Evolutionary conservation across 768 basidiomycete genomes (phyloP).

Genomic region (Termitomyces sp.): DNA sequence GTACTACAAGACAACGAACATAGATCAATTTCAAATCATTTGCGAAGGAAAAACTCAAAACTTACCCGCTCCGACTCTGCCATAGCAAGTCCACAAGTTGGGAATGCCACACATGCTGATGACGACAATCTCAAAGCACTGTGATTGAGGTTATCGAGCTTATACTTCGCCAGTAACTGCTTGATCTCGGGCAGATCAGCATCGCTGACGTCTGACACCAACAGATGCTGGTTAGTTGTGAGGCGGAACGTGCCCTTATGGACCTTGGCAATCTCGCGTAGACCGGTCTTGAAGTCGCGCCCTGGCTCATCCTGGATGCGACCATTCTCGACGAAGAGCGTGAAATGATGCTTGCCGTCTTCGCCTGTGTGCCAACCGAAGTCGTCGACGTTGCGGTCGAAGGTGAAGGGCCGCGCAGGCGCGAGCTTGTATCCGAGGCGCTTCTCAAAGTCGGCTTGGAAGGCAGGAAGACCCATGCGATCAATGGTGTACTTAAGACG

Average conservation of each 20-base stretch:
- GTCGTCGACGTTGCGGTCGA: conserved; percentile 90
- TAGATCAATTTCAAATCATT: background rate
- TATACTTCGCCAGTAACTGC: conserved; percentile 75
- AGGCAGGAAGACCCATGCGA: conserved; percentile 85
- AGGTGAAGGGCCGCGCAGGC: conserved; percentile 74
- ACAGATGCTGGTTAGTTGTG: conserved; percentile 93
- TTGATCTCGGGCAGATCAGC: conserved; percentile 80
- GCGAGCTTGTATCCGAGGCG: conserved; percentile 77
- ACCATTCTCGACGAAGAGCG: conserved; percentile 95
- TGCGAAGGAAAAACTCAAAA: conserved; percentile 2
- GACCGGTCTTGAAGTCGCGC: conserved; percentile 87
- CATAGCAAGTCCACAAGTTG: conserved; percentile 74
- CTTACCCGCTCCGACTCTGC: conserved; percentile 56
- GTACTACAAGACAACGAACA: conserved; percentile 50
- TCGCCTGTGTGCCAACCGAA: conserved; percentile 91
- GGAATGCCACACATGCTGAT: conserved; percentile 97
- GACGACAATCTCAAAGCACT: conserved; percentile 82
- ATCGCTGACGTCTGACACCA: conserved; percentile 79
- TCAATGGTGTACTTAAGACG: conserved; percentile 97
- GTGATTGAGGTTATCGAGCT: conserved; percentile 82
- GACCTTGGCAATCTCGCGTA: conserved; percentile 89
- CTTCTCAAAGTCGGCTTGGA: conserved; percentile 88
- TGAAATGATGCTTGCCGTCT: conserved; percentile 90
- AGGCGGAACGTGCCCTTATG: conserved; percentile 94
- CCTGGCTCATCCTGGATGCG: conserved; percentile 94